Base-by-base conservation (phyloP, 2,329 filamentous ascomycete species). In the Xylaria polymorpha region DNA sequence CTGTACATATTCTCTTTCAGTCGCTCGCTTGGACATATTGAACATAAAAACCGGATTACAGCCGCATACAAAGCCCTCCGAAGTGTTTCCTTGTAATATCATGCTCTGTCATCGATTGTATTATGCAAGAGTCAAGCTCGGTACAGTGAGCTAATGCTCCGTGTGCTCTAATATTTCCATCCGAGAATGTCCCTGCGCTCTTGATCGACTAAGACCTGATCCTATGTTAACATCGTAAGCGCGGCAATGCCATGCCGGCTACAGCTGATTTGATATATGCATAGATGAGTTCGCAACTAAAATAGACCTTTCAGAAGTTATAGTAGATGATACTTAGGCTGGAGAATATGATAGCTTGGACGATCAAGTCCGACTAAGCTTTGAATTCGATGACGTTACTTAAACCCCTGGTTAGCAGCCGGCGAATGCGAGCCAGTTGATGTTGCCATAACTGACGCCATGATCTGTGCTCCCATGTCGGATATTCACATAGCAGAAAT, bases 1-100 rank as follows among this genome's bases (percentile, higher is more conserved):
- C 29, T 69, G 64, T 67, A 68, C 29, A 69, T 68, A 68, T 62
- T 62, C 53, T 20, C 50, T 63, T 63, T 4, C 2, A 48, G 59
- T 66, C 59, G 59, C 58, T 66, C 67, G 51, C 58, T 69, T 39
- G 46, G 20, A 62, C 55, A 62, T 55, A 63, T 48, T 22, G n/a
- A 29, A 44, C 12, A 62, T 41, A 56, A 37, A 22, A 51, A 46
- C 8, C 12, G 25, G 29, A 35, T 53, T 59, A 39, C 8, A 6
- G 57, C 22, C 41, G 4, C 18, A 25, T 32, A 9, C 9, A 43
- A 29, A 12, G n/a, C 35, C 44, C 35, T 60, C 15, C 2, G 29
- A 18, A 20, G 37, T 4, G 9, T 37, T 29, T 51, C 35, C 14
- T 43, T 4, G 22, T 32, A 39, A 41, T 37, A 14, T 43, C 29